A percentile compares a stretch with the other conserved stretches of the same genome.
These are phyloP conservation scores for Glaciozyma antarctica DNA, from an alignment of 768 basidiomycete species.

Conservation along the genomic window DNA sequence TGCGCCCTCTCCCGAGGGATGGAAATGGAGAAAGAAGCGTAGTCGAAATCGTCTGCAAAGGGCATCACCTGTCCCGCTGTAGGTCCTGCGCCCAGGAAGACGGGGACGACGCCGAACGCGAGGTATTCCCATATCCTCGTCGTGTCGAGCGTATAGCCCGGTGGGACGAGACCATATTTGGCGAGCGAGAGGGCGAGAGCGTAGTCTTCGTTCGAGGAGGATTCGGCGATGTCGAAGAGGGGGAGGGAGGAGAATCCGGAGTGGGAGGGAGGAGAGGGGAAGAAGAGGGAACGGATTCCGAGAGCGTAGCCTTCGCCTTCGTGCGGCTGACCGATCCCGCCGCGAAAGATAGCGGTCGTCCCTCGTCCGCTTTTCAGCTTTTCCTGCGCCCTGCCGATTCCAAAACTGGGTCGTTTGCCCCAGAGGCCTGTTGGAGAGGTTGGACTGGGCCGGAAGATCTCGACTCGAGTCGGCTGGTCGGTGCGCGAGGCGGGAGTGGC, in stretches of 20 bases:
- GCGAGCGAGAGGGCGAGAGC: conserved; percentile 11
- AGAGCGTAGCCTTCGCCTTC: conserved; percentile 20
- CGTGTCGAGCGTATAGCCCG: conserved; percentile 26
- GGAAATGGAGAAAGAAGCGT: conserved; percentile 4
- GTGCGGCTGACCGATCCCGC: conserved; percentile 8
- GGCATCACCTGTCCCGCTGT: conserved; percentile 17
- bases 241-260: conserved; percentile 20
- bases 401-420: not conserved
- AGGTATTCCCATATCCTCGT: conserved; percentile 25
- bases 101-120: conserved; percentile 26
- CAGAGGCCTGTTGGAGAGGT: not conserved
- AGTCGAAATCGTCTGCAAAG: conserved; percentile 17
- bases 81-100: conserved; percentile 19
- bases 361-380: not conserved
- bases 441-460: conserved; percentile 11
- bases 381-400: not conserved
- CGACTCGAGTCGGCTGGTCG: not conserved
- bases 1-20: conserved; percentile 17
- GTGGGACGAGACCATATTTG: conserved; percentile 18
- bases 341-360: conserved; percentile 20
- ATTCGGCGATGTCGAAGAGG: conserved; percentile 17
- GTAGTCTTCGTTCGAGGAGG: conserved; percentile 14
- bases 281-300: conserved; percentile 20
- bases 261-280: conserved; percentile 9
- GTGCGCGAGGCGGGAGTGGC: not conserved